A percentile compares a stretch with the other conserved stretches of the same genome.
Evolutionary conservation across 2,329 filamentous ascomycete species (phyloP).

Genomic region (Canariomyces notabilis): DNA sequence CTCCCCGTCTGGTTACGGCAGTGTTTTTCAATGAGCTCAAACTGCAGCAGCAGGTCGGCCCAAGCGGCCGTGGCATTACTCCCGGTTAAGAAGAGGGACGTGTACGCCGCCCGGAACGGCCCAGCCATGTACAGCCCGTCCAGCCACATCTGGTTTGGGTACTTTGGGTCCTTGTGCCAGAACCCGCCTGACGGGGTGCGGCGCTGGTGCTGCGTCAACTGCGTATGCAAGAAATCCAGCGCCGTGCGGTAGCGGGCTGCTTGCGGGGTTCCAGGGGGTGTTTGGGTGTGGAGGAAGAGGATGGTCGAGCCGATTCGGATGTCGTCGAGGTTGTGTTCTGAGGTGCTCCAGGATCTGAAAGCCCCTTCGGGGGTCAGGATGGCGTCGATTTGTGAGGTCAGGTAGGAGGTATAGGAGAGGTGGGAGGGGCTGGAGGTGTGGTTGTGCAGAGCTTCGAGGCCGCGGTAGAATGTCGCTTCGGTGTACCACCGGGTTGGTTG

Average conservation of each 20-base stretch:
- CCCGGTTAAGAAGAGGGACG: constrained; percentile 32
- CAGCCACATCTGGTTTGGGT: constrained; percentile 53
- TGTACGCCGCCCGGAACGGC: constrained; percentile 39
- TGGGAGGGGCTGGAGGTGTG: constrained; percentile 13
- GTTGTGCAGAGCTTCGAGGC: constrained; percentile 37
- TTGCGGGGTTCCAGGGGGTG: constrained; percentile 26
- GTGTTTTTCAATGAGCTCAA: constrained; percentile 41
- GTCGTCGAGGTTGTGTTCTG: constrained; percentile 47
- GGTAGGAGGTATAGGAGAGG: constrained; percentile 32
- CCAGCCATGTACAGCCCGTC: constrained; percentile 51
- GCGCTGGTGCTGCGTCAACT: constrained; percentile 42
- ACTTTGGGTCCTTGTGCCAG: constrained; percentile 46
- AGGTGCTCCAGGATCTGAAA: constrained; percentile 41
- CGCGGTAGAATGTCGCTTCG: constrained; percentile 42
- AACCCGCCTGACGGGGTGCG: constrained; percentile 48
- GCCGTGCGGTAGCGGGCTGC: constrained; percentile 43
- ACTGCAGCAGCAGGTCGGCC: constrained; percentile 42
- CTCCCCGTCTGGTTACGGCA: constrained; percentile 36
- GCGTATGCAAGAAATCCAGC: constrained; percentile 40
- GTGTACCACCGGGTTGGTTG: constrained; percentile 39
- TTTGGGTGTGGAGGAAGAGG: constrained; percentile 44
- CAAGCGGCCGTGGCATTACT: constrained; percentile 36
- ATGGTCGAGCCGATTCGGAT: constrained; percentile 50
- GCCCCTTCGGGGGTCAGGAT: constrained; percentile 45
- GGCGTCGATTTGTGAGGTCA: constrained; percentile 39